phyloP scores from a whole-genome alignment of 805 yeast genomes.

The Saturnispora serradocipensis region DNA sequence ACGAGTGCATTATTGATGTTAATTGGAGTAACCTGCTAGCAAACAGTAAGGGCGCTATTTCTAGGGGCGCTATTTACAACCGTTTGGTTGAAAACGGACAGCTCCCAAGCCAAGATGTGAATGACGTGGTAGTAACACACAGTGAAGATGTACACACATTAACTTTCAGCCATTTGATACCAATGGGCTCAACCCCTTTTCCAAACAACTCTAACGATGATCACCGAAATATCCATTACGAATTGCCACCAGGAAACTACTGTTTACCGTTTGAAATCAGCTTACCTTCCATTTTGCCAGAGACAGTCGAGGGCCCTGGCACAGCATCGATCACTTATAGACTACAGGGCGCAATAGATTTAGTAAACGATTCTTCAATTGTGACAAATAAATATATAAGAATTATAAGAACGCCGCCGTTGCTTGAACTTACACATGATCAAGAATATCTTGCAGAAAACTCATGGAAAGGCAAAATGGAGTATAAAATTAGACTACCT shows the following conservation, averaged over 20 bases:
- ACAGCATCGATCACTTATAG: conserved; percentile 36
- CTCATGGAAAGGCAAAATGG: conserved; percentile 45
- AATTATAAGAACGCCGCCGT: conserved; percentile 35
- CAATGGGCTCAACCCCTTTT: conserved; percentile 28
- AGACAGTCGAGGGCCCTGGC: conserved; percentile 41
- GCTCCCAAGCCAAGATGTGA: background rate
- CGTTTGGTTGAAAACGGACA: background rate
- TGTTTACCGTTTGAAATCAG: conserved; percentile 37
- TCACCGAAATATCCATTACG: conserved; percentile 18
- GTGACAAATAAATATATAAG: conserved; percentile 30
- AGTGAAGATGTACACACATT: background rate
- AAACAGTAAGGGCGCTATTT: conserved; percentile 30
- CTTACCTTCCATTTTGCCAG: conserved; percentile 40
- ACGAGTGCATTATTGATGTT: conserved; percentile 32
- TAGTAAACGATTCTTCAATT: background rate
- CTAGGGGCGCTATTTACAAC: conserved; percentile 10
- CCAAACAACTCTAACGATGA: conserved; percentile 15
- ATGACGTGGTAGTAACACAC: background rate
- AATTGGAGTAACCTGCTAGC: conserved; percentile 42
- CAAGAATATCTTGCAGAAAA: conserved; percentile 40
- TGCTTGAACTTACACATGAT: conserved; percentile 29
- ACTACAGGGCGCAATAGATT: conserved; percentile 23
- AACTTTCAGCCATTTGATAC: conserved; percentile 8
- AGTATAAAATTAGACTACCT: conserved; percentile 37
- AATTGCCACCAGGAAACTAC: conserved; percentile 44